Base-by-base conservation (phyloP, 352 stramenopile genomes). In the Pythium insidiosum region DNA sequence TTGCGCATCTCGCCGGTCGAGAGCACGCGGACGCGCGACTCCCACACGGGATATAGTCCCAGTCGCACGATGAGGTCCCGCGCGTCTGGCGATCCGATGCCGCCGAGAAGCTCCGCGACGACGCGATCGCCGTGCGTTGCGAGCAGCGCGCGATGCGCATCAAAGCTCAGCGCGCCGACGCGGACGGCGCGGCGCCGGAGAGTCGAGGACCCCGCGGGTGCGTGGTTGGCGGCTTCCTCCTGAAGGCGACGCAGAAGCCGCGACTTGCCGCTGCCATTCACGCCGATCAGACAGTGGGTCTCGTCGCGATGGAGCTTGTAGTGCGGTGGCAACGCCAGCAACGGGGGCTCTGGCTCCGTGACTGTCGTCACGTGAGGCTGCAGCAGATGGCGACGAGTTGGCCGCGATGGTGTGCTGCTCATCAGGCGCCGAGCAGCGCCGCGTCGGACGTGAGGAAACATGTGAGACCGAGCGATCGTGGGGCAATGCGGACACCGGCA, bases 1-100 rank as follows among this genome's bases (percentile, higher is more conserved):
- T 97, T 96, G 19, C 88, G 80, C 65, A 97, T 93, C 67, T 97
- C 84, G 46, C 91, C 88, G 4, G 85, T 97, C 28, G 78, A 95
- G 23, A 97, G 68, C 35, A 93, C 82, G 20, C 55, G 44, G n/a
- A 97, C 72, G 28, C 58, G 51, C 43, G 87, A 74, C 41, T 87
- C 74, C 60, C 94, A 84, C 1, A 96, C 66, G 1, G 83, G 84
- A 50, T 80, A 97, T n/a, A 97, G 63, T 12, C 91, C 91, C 24
- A 97, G 74, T n/a, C 87, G 64, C 16, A 97, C 86, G 18, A 95
- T 82, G 12, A 97, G 53, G 50, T 96, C 92, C 38, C 91, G 65
- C 5, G 88, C 85, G 9, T 74, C 58, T 50, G 69, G 57, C 21
- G 78, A 76, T 39, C 77, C 53, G 54, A 90, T 55, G 42, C 82